A percentile compares a stretch with the other conserved stretches of the same genome.
Conservation (phyloP, 805 yeast species). For the Yarrowia divulgata region DNA sequence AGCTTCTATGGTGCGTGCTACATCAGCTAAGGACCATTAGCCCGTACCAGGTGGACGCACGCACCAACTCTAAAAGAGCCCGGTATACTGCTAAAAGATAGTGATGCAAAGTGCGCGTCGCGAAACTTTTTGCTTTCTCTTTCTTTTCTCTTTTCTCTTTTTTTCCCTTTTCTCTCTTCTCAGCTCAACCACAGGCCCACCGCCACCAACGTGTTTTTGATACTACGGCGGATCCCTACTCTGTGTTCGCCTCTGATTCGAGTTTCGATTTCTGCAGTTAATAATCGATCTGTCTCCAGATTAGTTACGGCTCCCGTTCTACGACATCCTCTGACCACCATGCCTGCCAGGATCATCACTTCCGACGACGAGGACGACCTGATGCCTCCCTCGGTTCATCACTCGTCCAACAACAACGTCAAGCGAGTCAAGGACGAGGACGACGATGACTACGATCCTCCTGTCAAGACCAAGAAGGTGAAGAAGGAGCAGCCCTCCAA, state of each 20-base stretch:
- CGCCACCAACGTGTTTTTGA: constrained; percentile 24
- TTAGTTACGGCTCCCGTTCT: too few relatives aligned
- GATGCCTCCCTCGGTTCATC: constrained; percentile 2
- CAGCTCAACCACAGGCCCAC: background rate
- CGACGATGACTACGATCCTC: background rate
- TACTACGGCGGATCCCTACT: background rate
- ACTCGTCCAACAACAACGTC: background rate
- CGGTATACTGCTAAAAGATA: background rate
- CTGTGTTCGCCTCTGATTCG: constrained; percentile 5
- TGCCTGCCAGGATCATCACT: constrained; percentile 38
- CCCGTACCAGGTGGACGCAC: too few relatives aligned
- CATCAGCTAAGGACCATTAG: too few relatives aligned
- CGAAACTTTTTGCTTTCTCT: constrained; percentile 28
- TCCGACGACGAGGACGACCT: constrained; percentile 37
- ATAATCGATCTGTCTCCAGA: background rate
- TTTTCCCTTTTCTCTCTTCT: background rate
- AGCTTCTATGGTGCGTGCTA: too few relatives aligned
- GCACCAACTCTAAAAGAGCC: background rate
- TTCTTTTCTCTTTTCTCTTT: constrained; percentile 8
- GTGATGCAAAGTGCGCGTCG: constrained; percentile 27
- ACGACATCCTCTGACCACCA: background rate
- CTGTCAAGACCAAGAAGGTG: constrained; percentile 26
- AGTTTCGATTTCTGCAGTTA: background rate
- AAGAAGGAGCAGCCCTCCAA: background rate
- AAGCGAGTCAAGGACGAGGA: constrained; percentile 39